Conservation (phyloP, 2,329 filamentous ascomycete species). For the Aspergillus ustus region DNA sequence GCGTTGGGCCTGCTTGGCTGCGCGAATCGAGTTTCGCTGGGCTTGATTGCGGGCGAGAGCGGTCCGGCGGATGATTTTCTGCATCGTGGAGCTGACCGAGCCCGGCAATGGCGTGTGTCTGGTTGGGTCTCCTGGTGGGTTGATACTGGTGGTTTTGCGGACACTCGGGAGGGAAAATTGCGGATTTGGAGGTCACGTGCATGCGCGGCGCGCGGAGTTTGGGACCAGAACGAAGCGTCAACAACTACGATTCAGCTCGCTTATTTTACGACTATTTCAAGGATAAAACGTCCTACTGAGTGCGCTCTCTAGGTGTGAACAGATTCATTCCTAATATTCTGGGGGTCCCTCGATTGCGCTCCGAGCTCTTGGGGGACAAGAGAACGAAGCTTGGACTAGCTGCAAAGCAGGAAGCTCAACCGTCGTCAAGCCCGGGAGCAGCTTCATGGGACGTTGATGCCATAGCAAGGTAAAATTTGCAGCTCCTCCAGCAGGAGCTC, state of each 20-base stretch:
- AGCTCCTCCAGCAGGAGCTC: not conserved
- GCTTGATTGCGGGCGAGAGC: constrained; percentile 69
- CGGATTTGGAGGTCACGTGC: constrained; percentile 10
- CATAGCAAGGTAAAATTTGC: not conserved
- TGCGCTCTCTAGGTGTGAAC: not conserved
- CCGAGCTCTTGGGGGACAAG: not conserved
- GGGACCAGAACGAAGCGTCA: not conserved
- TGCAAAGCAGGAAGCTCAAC: not conserved
- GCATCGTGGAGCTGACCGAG: constrained; percentile 57
- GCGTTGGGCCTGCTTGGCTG: constrained; percentile 47
- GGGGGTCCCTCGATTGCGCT: not conserved
- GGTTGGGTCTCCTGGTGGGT: not conserved
- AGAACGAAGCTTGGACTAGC: no score
- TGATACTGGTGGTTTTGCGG: not conserved
- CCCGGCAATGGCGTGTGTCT: constrained; percentile 35
- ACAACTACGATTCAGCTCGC: not conserved
- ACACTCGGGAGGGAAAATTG: constrained; percentile 29
- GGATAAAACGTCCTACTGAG: not conserved
- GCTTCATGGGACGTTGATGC: not conserved
- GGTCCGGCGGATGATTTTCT: constrained; percentile 71
- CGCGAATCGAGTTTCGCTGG: constrained; percentile 49
- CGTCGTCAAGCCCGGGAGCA: not conserved
- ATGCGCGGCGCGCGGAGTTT: not conserved
- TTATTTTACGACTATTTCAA: not conserved
- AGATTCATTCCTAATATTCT: not conserved